A percentile compares a stretch with the other conserved stretches of the same genome.
phyloP scores from a whole-genome alignment of 345 rosid species.

The Eucalyptus virginea region DNA sequence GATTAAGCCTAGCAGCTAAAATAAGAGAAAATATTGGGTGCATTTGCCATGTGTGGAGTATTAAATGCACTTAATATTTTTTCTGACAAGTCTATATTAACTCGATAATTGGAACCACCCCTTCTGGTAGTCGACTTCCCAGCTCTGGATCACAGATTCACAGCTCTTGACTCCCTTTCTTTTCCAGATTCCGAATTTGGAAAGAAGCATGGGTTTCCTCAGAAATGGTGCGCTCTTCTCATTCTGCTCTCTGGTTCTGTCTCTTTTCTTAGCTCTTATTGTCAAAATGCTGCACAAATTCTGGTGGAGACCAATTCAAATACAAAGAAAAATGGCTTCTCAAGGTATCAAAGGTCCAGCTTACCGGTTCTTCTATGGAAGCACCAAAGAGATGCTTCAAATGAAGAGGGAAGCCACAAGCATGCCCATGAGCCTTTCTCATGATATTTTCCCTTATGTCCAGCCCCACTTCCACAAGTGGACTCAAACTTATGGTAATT shows the following conservation, averaged over 20 bases:
- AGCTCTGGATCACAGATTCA: background rate
- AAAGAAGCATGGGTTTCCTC: background rate
- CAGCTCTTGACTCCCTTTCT: background rate
- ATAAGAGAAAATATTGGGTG: too few species aligned
- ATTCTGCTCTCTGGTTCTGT: background rate
- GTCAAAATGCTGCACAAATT: background rate
- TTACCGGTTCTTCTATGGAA: constrained; percentile 1
- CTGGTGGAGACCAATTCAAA: background rate
- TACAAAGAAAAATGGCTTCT: background rate
- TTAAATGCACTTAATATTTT: too few species aligned
- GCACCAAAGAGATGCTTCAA: background rate
- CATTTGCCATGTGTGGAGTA: too few species aligned
- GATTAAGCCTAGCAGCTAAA: background rate
- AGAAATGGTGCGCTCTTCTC: background rate
- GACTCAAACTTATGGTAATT: background rate
- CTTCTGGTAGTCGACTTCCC: background rate
- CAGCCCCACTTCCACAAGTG: background rate
- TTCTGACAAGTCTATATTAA: background rate
- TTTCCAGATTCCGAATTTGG: background rate
- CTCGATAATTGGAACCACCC: background rate
- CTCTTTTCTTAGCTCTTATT: background rate
- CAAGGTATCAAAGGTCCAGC: constrained; percentile 2
- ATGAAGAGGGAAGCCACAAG: background rate
- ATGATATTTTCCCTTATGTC: background rate
- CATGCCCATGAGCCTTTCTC: background rate